Conservation (phyloP, 495 filamentous ascomycete genomes). For the Thermochaetoides thermophila region DNA sequence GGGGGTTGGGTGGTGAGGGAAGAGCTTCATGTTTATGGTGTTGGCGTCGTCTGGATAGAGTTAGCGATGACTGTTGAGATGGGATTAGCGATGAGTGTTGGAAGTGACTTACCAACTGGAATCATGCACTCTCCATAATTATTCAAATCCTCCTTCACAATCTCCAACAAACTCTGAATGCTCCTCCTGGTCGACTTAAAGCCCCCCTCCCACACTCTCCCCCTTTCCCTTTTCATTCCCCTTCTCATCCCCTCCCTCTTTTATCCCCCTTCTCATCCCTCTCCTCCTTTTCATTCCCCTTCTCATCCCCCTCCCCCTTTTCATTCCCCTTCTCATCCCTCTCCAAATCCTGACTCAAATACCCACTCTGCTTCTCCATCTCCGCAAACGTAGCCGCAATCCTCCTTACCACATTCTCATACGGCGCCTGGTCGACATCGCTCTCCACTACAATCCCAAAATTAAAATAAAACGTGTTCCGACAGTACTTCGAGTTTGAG, state of each 20-base stretch:
- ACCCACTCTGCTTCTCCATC: slow-evolving; percentile 75
- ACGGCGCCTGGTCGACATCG: slow-evolving; percentile 48
- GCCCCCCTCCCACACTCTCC: not conserved
- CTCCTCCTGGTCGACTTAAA: slow-evolving; percentile 37
- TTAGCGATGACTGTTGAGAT: not conserved
- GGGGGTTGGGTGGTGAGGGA: slow-evolving; percentile 69
- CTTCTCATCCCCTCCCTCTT: slow-evolving; percentile 1
- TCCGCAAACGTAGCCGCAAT: slow-evolving; percentile 72
- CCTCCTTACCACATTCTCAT: slow-evolving; percentile 72
- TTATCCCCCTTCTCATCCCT: slow-evolving; percentile 2
- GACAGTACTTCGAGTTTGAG: slow-evolving; percentile 54
- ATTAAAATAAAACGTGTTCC: slow-evolving; percentile 98
- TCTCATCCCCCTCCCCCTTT: slow-evolving; percentile 2
- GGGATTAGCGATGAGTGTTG: no score
- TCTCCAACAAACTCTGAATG: slow-evolving; percentile 74
- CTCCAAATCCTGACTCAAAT: slow-evolving; percentile 44
- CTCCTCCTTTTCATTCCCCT: not conserved
- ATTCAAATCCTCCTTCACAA: slow-evolving; percentile 86
- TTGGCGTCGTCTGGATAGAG: slow-evolving; percentile 56
- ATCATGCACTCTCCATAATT: slow-evolving; percentile 98
- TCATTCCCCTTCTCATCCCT: no score
- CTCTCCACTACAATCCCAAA: slow-evolving; percentile 69
- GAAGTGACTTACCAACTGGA: slow-evolving; percentile 62
- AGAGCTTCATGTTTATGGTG: slow-evolving; percentile 91
- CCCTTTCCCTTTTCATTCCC: not conserved